Percentiles rank a stretch among this genome's conserved stretches.
Conservation (phyloP, 2,329 filamentous ascomycete genomes). For the Curvularia sp. region DNA sequence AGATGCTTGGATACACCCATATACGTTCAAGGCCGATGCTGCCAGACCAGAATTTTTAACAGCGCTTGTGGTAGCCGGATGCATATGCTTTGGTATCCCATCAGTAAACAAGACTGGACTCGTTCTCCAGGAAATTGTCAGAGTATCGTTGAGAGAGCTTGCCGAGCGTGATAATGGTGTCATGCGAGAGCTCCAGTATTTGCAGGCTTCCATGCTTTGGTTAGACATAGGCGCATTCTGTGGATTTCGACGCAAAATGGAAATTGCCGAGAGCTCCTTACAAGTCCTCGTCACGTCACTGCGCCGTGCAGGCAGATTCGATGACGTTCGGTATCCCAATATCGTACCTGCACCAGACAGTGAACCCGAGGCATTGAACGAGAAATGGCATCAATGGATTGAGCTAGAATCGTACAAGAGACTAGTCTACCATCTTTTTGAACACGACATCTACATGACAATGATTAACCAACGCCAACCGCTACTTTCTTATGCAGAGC, state of each 20-base stretch:
- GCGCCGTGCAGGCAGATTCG: conserved; percentile 63
- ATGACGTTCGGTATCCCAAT: conserved; percentile 49
- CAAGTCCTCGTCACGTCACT: conserved; percentile 61
- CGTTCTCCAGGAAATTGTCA: conserved; percentile 40
- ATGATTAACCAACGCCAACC: conserved; percentile 51
- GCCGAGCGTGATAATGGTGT: conserved; percentile 41
- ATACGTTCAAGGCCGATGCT: conserved; percentile 35
- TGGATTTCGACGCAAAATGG: conserved; percentile 63
- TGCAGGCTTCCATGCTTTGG: conserved; percentile 59
- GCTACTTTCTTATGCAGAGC: conserved; percentile 70
- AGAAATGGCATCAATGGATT: conserved; percentile 70
- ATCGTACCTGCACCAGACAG: neutral
- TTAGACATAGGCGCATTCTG: conserved; percentile 64
- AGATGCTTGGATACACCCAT: conserved; percentile 46
- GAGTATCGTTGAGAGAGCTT: conserved; percentile 36
- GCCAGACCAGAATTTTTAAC: conserved; percentile 36
- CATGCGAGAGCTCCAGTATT: conserved; percentile 56
- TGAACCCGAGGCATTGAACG: conserved; percentile 58
- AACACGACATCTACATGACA: conserved; percentile 32
- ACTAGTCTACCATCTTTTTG: conserved; percentile 30
- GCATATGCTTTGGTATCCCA: conserved; percentile 43
- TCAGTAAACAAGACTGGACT: conserved; percentile 41
- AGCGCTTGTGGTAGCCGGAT: conserved; percentile 41
- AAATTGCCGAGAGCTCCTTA: conserved; percentile 63
- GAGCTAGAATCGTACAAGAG: conserved; percentile 69